Base-by-base conservation (phyloP, 163 green algal species). In the Scenedesmus sp. region DNA sequence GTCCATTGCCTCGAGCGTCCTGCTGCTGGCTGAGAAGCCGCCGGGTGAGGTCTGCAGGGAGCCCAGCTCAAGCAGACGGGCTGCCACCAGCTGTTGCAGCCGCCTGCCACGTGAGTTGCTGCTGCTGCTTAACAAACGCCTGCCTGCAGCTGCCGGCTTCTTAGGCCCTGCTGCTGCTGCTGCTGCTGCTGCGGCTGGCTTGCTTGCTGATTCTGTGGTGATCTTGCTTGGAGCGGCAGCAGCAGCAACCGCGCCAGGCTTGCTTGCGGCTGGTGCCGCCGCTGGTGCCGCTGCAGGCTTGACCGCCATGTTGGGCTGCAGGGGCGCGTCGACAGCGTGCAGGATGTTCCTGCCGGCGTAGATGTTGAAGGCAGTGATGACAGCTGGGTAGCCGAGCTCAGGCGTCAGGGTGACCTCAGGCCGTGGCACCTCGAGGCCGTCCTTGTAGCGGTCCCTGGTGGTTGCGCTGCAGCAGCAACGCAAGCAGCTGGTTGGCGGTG, bases 271-370 rank as follows among this genome's bases (percentile, higher is more conserved):
- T n/a, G n/a, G n/a, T n/a, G n/a, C n/a, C n/a, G n/a, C n/a, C n/a
- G n/a, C 24, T 37, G 61, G 24, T 73, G 61, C 61, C 5, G 56
- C 37, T 86, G 81, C 46, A 51, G 46, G 30, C 59, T 44, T 59
- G 59, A 12, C 46, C 20, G 65, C 26, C 24, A 65, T 65, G 44
- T 61, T 59, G 1, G 85, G 85, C 46, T 44, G n/a, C 20, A 90
- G 51, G 1, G 78, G 49, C n/a, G 49, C 53, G 46, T 85, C 46
- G 7, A 90, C 59, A 24, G 49, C 85, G n/a, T 90, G 85, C 35
- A 90, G 30, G 70, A 90, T 90, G 81, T 68, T 61, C 7, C 33
- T 65, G 43, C 85, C 85, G 30, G 85, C 85, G 30, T 61, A 90
- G 30, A 90, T 84, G 85, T 90, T 90, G 85, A 59, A 90, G 3